These are phyloP conservation scores for Yamadazyma spencermartinsiae DNA, from an alignment of 1,139 yeast species.

Conservation along the genomic window DNA sequence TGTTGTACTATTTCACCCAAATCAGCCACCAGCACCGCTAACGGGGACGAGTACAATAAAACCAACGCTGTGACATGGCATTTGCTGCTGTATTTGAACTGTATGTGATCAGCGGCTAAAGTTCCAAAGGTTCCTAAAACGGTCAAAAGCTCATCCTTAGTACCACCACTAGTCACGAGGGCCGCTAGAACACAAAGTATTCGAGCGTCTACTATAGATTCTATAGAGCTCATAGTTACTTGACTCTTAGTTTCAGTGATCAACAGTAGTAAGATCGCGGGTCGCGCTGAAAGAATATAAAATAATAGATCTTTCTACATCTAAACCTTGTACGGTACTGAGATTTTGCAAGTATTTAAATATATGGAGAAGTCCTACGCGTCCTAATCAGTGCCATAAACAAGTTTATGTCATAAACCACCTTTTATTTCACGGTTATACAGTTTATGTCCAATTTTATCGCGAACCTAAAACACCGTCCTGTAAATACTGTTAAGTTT, in stretches of 20 bases:
- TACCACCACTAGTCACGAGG: constrained; percentile 3
- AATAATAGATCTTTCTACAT: too few relatives aligned
- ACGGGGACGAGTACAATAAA: constrained; percentile 15
- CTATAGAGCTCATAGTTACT: too few relatives aligned
- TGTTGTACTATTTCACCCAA: constrained; percentile 4
- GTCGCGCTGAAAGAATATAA: too few relatives aligned
- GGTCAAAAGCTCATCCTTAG: constrained; percentile 5
- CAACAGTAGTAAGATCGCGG: too few relatives aligned
- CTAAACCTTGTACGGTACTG: too few relatives aligned
- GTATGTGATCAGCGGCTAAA: constrained; percentile 3
- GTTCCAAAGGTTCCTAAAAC: constrained; percentile 14
- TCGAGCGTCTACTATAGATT: constrained; percentile 7
- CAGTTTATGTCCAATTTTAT: background rate
- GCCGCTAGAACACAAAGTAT: constrained; percentile 7
- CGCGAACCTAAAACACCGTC: background rate
- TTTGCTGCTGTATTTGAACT: constrained; percentile 6
- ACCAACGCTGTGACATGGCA: constrained; percentile 8
- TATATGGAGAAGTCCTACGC: too few relatives aligned
- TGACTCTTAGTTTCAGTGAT: too few relatives aligned
- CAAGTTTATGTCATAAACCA: too few relatives aligned
- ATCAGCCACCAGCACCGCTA: constrained; percentile 9
- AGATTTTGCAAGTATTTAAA: too few relatives aligned
- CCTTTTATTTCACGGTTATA: background rate
- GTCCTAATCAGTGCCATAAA: too few relatives aligned
- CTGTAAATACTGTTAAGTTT: background rate